phyloP scores from a whole-genome alignment of 768 basidiomycete genomes.

The Termitomyces sp. region DNA sequence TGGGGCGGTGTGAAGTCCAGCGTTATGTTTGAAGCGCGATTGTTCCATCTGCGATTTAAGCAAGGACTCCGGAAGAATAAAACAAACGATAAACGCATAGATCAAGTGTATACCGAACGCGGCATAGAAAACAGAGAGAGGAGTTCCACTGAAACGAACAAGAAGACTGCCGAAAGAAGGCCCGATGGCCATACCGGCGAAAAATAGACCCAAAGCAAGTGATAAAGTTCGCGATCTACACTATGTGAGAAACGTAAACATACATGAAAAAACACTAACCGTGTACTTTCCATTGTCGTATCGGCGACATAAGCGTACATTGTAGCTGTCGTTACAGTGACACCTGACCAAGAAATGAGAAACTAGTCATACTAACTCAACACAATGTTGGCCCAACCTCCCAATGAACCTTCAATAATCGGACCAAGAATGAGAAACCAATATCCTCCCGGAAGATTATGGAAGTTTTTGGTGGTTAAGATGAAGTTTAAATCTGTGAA shows the following conservation, averaged over 20 bases:
- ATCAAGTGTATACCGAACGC: slow-evolving; percentile 43
- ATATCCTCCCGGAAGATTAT: slow-evolving; percentile 71
- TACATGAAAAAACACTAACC: slow-evolving; percentile 30
- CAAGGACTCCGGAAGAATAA: slow-evolving; percentile 77
- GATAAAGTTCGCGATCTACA: slow-evolving; percentile 62
- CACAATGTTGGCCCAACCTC: slow-evolving; percentile 41
- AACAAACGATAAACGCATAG: slow-evolving; percentile 43
- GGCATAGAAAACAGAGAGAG: slow-evolving; percentile 69
- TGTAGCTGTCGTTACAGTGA: slow-evolving; percentile 42
- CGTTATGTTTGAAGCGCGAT: slow-evolving; percentile 29
- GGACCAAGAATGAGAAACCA: slow-evolving; percentile 70
- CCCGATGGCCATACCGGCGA: slow-evolving; percentile 71
- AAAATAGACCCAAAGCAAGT: slow-evolving; percentile 58
- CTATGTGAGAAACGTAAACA: neutral
- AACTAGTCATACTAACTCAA: neutral
- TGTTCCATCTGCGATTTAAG: slow-evolving; percentile 41
- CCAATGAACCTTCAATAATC: slow-evolving; percentile 61
- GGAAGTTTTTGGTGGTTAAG: slow-evolving; percentile 51
- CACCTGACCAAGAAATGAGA: slow-evolving; percentile 25
- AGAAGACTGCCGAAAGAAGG: slow-evolving; percentile 67
- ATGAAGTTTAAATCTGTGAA: slow-evolving; percentile 63
- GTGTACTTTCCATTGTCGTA: slow-evolving; percentile 44
- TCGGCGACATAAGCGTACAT: slow-evolving; percentile 68
- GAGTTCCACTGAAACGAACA: slow-evolving; percentile 46
- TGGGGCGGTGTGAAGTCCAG: slow-evolving; percentile 20